Evolutionary conservation across 2,329 filamentous ascomycete species (phyloP), one percentile per base, ranked within the genome.

Genomic region (Myrmaecium sp.): DNA sequence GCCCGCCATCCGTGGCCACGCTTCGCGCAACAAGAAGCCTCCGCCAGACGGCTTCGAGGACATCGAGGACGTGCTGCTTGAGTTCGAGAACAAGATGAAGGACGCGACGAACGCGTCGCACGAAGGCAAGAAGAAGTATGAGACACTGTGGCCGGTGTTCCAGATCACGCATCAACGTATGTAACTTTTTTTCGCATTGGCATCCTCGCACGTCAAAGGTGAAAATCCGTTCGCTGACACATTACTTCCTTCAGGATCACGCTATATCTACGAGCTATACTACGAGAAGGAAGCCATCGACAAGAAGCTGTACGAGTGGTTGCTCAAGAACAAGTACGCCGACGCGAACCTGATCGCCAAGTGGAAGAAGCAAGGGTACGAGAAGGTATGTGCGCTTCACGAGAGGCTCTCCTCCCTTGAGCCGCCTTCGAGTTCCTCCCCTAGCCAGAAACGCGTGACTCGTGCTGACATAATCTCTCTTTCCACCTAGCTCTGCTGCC

Each of bases 281-380:
- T 98, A 95, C 57, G 77, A 91, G 53, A 93, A 94, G 57, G 81
- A 94, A 56, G 86, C 86, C 27, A 95, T 98, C 50, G 79, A 71
- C 54, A 86, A 79, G 57, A 64, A 75, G 54, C 63, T 98, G 12
- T 98, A 98, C 55, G 89, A 95, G 40, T 98, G 81, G 75, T 60
- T 95, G 36, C 60, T 98, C 33, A 98, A 98, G 67, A 94, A 98
- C 48, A 74, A 75, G 26, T 95, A 98, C 50, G 89, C 84, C 4
- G 89, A 98, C 55, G 72, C 80, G 23, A 89, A 84, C 60, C 60
- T 98, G 46, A 95, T 98, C 47, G 89, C 89, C 9, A 98, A 98
- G 60, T 98, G 89, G 89, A 98, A 98, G 70, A 98, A 98, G 61
- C 79, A 91, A 45, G 89, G 89, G 10, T 98, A 98, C 46, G 89